phyloP scores from a whole-genome alignment of 2,329 filamentous ascomycete genomes.

The Aspergillus ustus region DNA sequence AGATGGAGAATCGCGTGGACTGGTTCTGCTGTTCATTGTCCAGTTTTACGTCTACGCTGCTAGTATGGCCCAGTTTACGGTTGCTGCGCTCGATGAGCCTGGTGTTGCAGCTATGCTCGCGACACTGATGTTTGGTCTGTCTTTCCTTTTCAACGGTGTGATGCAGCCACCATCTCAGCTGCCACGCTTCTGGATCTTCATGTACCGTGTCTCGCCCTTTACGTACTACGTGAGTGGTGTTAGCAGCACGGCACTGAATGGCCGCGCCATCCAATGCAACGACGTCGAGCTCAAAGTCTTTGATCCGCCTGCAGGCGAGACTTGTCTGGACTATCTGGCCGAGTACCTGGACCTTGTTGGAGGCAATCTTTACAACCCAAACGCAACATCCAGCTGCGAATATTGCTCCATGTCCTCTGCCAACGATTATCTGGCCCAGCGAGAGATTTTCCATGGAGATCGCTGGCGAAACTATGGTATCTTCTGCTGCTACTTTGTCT shows the following conservation, averaged over 20 bases:
- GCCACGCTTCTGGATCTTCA: conserved; percentile 70
- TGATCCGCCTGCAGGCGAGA: conserved; percentile 59
- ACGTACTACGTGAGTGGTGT: conserved; percentile 60
- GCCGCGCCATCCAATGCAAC: conserved; percentile 68
- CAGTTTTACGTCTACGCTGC: neutral
- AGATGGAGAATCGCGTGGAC: too few relatives aligned
- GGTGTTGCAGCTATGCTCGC: conserved; percentile 67
- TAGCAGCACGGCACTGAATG: conserved; percentile 70
- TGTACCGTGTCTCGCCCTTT: conserved; percentile 66
- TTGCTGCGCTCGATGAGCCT: conserved; percentile 68
- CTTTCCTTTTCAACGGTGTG: conserved; percentile 75
- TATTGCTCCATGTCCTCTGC: conserved; percentile 48
- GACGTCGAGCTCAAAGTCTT: conserved; percentile 70
- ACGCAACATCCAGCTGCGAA: conserved; percentile 57
- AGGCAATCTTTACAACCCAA: conserved; percentile 59
- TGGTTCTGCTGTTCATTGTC: conserved; percentile 61
- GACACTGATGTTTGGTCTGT: conserved; percentile 78
- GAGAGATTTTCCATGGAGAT: conserved; percentile 59
- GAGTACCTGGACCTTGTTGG: conserved; percentile 55
- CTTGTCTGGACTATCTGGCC: conserved; percentile 64
- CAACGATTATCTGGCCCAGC: conserved; percentile 42
- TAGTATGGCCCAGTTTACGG: neutral
- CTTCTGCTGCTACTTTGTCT: conserved; percentile 61
- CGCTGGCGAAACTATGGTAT: conserved; percentile 73
- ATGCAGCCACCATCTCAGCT: conserved; percentile 67